Base-by-base conservation (phyloP, 2,329 filamentous ascomycete species). In the Iodosphaeria phyllophila region DNA sequence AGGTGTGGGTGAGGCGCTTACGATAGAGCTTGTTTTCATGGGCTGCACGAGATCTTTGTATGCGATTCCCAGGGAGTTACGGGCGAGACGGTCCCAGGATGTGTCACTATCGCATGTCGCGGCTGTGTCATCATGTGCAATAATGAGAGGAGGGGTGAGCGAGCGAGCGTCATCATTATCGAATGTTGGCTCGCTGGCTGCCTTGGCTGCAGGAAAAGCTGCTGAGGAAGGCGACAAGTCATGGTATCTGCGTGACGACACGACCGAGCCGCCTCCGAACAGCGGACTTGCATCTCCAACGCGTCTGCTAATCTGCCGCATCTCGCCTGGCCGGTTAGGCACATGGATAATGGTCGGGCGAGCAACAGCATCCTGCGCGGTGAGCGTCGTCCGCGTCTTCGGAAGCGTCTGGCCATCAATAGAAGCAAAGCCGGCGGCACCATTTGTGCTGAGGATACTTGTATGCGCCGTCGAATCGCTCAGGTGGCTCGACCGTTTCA, bases 341-440 rank as follows among this genome's bases (percentile, higher is more conserved):
- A 47, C 44, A 26, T 45, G 42, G 27, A 47, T 37, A 22, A 47
- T 38, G 4, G 42, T 44, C 12, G 43, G 43, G 18, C 30, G 39
- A 11, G 35, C 37, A 18, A 44, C 30, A 14, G 38, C 21, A 15
- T 41, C 42, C 6, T 34, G 38, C 4, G 31, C 39, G 6, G 35
- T 37, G 5, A 41, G 36, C 21, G 40, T 37, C 23, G n/a, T n/a
- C n/a, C n/a, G n/a, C n/a, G n/a, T n/a, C n/a, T n/a, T n/a, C n/a
- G n/a, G n/a, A n/a, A n/a, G n/a, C n/a, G n/a, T n/a, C n/a, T n/a
- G n/a, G n/a, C n/a, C n/a, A n/a, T n/a, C n/a, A n/a, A n/a, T n/a
- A n/a, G n/a, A n/a, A n/a, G n/a, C n/a, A n/a, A n/a, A n/a, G n/a
- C 42, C 40, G 2, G 30, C 34, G 2, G 30, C 35, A 18, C 39